Percentiles rank a stretch among this genome's conserved stretches.
phyloP scores from a whole-genome alignment of 1,284 basidiomycete genomes.

The Blastosporella zonata region DNA sequence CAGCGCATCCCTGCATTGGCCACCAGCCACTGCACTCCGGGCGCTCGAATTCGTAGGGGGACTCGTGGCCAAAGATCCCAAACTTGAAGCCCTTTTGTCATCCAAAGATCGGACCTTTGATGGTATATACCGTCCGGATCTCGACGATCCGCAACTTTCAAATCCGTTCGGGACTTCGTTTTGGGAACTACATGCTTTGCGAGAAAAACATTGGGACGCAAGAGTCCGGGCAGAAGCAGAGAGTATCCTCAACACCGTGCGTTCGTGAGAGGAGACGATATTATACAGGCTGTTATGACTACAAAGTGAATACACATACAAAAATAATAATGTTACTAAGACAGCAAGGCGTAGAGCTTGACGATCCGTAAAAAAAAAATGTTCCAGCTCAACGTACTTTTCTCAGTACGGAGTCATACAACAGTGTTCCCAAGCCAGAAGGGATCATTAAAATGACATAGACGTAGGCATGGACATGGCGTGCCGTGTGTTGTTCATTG shows the following conservation, averaged over 20 bases:
- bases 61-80: constrained; percentile 75
- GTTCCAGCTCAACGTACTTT: constrained; percentile 12
- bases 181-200: constrained; percentile 66
- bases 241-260: constrained; percentile 43
- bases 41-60: constrained; percentile 71
- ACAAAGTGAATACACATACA: constrained; percentile 15
- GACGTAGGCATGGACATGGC: constrained; percentile 17
- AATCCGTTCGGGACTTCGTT: constrained; percentile 70
- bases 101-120: constrained; percentile 83
- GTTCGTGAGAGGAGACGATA: constrained; percentile 14
- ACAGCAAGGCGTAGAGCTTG: constrained; percentile 5
- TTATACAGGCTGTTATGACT: constrained; percentile 15
- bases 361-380: constrained; percentile 1
- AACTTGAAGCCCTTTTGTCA: constrained; percentile 80
- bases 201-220: constrained; percentile 57
- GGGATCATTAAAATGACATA: constrained; percentile 16
- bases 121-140: constrained; percentile 77
- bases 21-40: constrained; percentile 62
- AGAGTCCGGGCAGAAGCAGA: constrained; percentile 56
- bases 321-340: constrained; percentile 11
- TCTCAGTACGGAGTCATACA: constrained; percentile 8
- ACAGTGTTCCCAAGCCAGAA: constrained; percentile 7
- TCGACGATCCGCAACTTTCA: constrained; percentile 84
- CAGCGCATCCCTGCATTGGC: constrained; percentile 77
- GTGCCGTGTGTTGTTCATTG: constrained; percentile 25